Evolutionary conservation across 371 early-diverging fungal genomes (phyloP).

Genomic region (Mucor mucedo): DNA sequence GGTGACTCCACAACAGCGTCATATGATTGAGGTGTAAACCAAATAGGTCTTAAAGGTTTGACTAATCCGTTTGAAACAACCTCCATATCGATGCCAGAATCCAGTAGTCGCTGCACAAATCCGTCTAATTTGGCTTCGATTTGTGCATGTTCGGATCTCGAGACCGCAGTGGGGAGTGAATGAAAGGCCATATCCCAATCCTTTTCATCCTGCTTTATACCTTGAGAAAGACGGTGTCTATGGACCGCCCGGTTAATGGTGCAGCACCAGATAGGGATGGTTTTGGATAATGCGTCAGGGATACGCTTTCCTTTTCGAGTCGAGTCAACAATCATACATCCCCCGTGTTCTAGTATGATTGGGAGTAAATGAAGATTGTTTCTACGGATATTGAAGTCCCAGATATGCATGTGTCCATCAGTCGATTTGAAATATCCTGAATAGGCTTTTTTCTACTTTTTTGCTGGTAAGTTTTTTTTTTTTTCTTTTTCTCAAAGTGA

Average conservation of each 20-base stretch:
- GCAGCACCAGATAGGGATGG: constrained; percentile 90
- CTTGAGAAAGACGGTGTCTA: neutral
- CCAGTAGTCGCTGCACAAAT: constrained; percentile 67
- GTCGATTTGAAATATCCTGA: constrained; percentile 91
- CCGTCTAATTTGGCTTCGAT: constrained; percentile 62
- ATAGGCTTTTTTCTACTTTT: constrained; percentile 52
- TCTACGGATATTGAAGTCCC: constrained; percentile 82
- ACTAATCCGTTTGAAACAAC: constrained; percentile 37
- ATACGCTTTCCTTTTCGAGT: constrained; percentile 85
- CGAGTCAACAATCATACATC: constrained; percentile 86
- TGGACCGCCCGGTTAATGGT: constrained; percentile 67
- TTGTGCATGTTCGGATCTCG: constrained; percentile 76
- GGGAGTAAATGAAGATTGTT: constrained; percentile 77
- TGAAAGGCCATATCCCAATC: constrained; percentile 68
- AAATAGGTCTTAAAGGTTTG: constrained; percentile 82
- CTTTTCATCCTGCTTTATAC: neutral
- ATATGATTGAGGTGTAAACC: constrained; percentile 71
- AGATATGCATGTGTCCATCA: constrained; percentile 85
- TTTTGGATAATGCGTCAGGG: constrained; percentile 85
- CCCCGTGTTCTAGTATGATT: constrained; percentile 58
- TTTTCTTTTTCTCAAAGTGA: neutral
- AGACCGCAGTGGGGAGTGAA: constrained; percentile 68
- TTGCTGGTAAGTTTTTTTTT: neutral
- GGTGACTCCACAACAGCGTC: constrained; percentile 48
- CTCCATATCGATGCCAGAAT: constrained; percentile 58